A percentile compares a stretch with the other conserved stretches of the same genome.
Conservation (phyloP, 108 stramenopile species). For the Nitzschia inconspicua region DNA sequence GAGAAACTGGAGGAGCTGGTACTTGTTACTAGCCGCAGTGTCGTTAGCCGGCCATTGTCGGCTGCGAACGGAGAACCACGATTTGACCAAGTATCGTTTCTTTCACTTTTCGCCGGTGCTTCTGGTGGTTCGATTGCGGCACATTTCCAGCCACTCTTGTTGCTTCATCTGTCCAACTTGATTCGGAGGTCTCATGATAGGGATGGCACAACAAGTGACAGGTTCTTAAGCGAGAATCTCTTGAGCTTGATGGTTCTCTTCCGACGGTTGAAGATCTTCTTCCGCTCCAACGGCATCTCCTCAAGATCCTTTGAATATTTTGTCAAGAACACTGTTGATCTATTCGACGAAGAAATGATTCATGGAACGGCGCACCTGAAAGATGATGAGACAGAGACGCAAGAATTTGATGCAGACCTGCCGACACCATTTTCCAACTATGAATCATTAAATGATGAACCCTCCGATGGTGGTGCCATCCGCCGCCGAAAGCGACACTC, state of each 20-base stretch:
- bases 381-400: slow-evolving; percentile 9
- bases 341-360: slow-evolving; percentile 29
- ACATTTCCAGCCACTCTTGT: slow-evolving; percentile 39
- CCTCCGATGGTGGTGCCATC: slow-evolving; percentile 30
- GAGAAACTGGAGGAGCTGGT: slow-evolving; percentile 13
- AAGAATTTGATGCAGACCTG: too few species aligned
- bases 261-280: slow-evolving; percentile 7
- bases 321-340: slow-evolving; percentile 23
- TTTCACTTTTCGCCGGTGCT: slow-evolving; percentile 28
- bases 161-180: slow-evolving; percentile 41
- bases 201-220: background rate
- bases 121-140: slow-evolving; percentile 24
- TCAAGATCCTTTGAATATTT: slow-evolving; percentile 9
- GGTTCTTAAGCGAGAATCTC: slow-evolving; percentile 33
- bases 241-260: slow-evolving; percentile 42
- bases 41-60: background rate
- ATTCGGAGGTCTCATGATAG: slow-evolving; percentile 8
- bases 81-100: slow-evolving; percentile 5
- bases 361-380: background rate
- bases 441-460: slow-evolving; percentile 13
- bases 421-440: background rate
- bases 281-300: background rate
- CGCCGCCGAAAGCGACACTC: slow-evolving; percentile 19
- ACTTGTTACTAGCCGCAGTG: background rate
- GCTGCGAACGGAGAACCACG: background rate